Evolutionary conservation across 352 stramenopile genomes (phyloP), one percentile per base, ranked within the genome.

Genomic region (Globisporangium solare): DNA sequence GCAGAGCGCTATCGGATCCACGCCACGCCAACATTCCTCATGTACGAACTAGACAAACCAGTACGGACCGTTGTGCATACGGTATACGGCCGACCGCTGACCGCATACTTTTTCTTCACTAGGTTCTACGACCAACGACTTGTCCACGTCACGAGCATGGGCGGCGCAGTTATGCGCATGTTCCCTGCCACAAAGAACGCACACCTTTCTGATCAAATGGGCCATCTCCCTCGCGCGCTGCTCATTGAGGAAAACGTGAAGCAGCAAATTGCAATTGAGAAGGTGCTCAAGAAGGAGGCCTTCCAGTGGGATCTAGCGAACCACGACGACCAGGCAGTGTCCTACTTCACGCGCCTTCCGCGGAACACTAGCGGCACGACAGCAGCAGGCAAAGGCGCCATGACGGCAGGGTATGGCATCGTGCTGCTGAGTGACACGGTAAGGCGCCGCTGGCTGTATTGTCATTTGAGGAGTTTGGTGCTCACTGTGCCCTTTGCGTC

Each of bases 241-340:
- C 51, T 90, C 11, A 66, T 89, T 8, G 76, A 86, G 50, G 75
- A 72, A 42, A 48, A 58, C 37, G 68, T 68, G 2, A 87, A 86
- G 31, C 74, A 82, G 51, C 79, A 89, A 39, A 31, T 92, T 31
- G 60, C 65, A 7, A 70, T 69, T 24, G 81, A 92, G 56, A 88
- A 78, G 47, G 48, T 79, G 6, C 61, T 92, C 8, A 69, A 67
- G 22, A 85, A 84, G 39, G 77, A 89, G 49, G 61, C 64, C 8
- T 89, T 89, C 53, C 67, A 76, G 22, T 92, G 81, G 81, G 81
- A 89, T 50, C 57, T 92, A 2, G 74, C 79, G 7, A 75, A 73
- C 56, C 77, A 67, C 39, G 76, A 73, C 2, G 77, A 88, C 53
- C 78, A 88, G 31, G 78, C 73, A 6, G 65, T 81, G 13, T 64